Percentiles rank a stretch among this genome's conserved stretches.
These are phyloP conservation scores for Dimocarpus longan DNA, from an alignment of 345 rosid genomes.

Conservation along the genomic window DNA sequence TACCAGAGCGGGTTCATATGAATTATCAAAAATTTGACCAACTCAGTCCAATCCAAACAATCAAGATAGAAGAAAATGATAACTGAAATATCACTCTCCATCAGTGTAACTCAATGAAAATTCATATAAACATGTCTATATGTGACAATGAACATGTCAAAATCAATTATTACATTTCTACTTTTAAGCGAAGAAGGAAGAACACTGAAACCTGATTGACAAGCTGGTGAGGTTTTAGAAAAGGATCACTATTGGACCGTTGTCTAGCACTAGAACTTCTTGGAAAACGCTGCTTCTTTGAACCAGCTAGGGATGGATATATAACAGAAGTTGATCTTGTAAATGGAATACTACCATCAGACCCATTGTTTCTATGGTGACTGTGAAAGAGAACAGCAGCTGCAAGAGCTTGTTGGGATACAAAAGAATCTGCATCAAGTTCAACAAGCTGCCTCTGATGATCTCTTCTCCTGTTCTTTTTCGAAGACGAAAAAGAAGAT, in stretches of 20 bases:
- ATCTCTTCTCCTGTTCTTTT: conserved; percentile 14
- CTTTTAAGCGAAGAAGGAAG: neutral
- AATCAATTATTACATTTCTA: too few relatives aligned
- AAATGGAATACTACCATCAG: conserved; percentile 16
- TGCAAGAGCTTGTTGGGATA: conserved; percentile 33
- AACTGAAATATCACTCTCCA: too few relatives aligned
- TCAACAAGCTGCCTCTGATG: neutral
- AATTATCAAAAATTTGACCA: neutral
- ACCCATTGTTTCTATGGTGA: conserved; percentile 14
- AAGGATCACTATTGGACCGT: conserved; percentile 21
- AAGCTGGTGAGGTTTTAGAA: conserved; percentile 22
- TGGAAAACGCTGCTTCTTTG: conserved; percentile 24
- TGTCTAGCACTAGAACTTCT: conserved; percentile 41
- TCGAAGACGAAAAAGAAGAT: conserved; percentile 9
- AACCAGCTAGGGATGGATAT: conserved; percentile 12
- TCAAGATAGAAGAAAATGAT: too few relatives aligned
- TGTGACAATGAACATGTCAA: too few relatives aligned
- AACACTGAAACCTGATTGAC: conserved; percentile 29
- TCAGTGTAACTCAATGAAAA: too few relatives aligned
- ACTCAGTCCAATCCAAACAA: neutral
- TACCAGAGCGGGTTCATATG: neutral
- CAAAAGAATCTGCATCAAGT: conserved; percentile 10
- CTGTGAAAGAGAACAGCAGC: conserved; percentile 36
- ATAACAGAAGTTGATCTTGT: conserved; percentile 29
- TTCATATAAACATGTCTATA: too few relatives aligned